These are phyloP conservation scores for Sclerotinia sclerotiorum DNA, from an alignment of 2,329 filamentous ascomycete species.

Conservation along the genomic window DNA sequence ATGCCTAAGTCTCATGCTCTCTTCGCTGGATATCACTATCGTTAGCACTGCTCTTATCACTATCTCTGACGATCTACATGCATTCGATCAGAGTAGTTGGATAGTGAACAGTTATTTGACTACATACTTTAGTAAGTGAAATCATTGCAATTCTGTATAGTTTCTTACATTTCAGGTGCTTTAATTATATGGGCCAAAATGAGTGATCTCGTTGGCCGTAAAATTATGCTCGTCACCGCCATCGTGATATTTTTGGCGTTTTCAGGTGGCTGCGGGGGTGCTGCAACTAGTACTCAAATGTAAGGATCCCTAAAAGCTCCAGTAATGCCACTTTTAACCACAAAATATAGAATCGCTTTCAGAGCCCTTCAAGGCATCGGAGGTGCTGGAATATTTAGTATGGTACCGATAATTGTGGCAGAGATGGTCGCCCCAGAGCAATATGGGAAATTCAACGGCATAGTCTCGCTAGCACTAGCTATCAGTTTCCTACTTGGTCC, in stretches of 20 bases:
- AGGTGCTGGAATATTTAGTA: constrained; percentile 47
- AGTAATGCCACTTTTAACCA: neutral
- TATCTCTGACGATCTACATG: constrained; percentile 13
- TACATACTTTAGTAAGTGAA: constrained; percentile 5
- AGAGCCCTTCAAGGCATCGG: constrained; percentile 46
- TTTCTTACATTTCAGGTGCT: neutral
- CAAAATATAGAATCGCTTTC: constrained; percentile 23
- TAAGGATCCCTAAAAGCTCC: neutral
- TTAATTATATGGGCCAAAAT: constrained; percentile 17
- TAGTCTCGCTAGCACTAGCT: constrained; percentile 18
- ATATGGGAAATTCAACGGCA: constrained; percentile 43
- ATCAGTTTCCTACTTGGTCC: constrained; percentile 35
- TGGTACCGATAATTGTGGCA: constrained; percentile 50
- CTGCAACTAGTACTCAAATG: constrained; percentile 8
- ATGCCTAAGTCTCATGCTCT: constrained; percentile 8
- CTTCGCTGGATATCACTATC: constrained; percentile 6
- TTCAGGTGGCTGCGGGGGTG: constrained; percentile 13
- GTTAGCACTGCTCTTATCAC: constrained; percentile 15
- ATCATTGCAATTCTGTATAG: neutral
- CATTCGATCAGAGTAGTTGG: constrained; percentile 16
- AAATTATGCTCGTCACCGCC: neutral
- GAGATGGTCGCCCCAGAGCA: constrained; percentile 51
- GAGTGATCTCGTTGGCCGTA: constrained; percentile 6
- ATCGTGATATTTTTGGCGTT: constrained; percentile 12
- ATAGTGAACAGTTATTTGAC: constrained; percentile 12